Evolutionary conservation across 805 yeast genomes (phyloP).

Genomic region (Myxozyma geophila): DNA sequence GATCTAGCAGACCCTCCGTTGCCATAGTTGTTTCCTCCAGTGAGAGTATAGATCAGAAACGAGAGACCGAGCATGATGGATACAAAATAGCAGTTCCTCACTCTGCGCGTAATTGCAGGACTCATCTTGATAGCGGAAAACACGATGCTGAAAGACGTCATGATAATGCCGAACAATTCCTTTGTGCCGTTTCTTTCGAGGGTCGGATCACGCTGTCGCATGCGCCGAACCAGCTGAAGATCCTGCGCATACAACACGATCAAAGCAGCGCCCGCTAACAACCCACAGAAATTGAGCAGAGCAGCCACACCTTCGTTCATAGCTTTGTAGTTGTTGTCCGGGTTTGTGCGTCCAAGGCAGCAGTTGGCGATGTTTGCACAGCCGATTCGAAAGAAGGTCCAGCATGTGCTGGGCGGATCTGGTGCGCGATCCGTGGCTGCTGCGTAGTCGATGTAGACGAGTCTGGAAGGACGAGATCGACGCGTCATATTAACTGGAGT

Average conservation of each 20-base stretch:
- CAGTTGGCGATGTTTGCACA: slow-evolving; percentile 3
- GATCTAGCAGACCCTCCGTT: background rate
- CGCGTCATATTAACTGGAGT: background rate
- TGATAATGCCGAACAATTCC: slow-evolving; percentile 2
- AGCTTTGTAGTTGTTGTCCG: background rate
- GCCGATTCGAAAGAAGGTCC: slow-evolving; percentile 3
- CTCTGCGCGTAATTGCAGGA: slow-evolving; percentile 1
- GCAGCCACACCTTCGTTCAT: background rate
- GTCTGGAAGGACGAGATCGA: background rate
- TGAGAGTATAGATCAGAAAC: slow-evolving; percentile 13
- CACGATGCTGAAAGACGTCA: slow-evolving; percentile 6
- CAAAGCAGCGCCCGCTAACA: background rate
- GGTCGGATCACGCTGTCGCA: background rate
- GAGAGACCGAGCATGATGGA: slow-evolving; percentile 3
- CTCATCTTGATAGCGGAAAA: slow-evolving; percentile 4
- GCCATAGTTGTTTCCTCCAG: slow-evolving; percentile 2
- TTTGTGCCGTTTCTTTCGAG: background rate
- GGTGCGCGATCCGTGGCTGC: slow-evolving; percentile 1
- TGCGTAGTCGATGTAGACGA: background rate
- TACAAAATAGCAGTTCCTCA: slow-evolving; percentile 1
- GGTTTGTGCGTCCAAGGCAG: slow-evolving; percentile 10
- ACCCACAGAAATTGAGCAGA: slow-evolving; percentile 1
- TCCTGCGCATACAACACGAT: slow-evolving; percentile 8
- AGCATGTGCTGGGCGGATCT: background rate
- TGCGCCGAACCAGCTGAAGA: background rate